Conservation (phyloP, 805 yeast species). For the Candida ulmi region DNA sequence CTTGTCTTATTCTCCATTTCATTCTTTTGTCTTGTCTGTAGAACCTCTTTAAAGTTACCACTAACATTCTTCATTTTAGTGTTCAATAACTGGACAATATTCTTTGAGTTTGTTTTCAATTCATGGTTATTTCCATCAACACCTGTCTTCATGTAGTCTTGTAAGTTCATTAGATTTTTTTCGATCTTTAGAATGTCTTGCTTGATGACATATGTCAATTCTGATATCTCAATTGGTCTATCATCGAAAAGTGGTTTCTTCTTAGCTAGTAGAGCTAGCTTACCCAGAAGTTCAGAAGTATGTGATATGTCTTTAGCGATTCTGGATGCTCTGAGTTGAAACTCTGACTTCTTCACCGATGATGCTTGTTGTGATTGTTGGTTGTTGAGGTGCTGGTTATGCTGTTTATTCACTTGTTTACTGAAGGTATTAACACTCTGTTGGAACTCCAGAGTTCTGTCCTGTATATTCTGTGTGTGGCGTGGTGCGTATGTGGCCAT, state of each 20-base stretch:
- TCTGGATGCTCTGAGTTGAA: constrained; percentile 63
- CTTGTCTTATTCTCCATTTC: constrained; percentile 77
- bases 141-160: constrained; percentile 40
- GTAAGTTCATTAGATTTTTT: constrained; percentile 58
- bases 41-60: constrained; percentile 85
- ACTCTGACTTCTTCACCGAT: constrained; percentile 34
- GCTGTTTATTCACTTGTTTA: constrained; percentile 41
- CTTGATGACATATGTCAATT: constrained; percentile 70
- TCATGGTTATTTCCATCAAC: constrained; percentile 37
- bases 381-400: constrained; percentile 10
- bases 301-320: constrained; percentile 88
- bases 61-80: constrained; percentile 89
- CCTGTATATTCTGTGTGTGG: constrained; percentile 41
- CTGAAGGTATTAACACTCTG: constrained; percentile 80
- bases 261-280: constrained; percentile 79
- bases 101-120: constrained; percentile 71
- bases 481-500: constrained; percentile 11
- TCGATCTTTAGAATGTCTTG: constrained; percentile 85
- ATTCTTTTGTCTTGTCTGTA: constrained; percentile 79
- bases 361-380: constrained; percentile 12
- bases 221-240: constrained; percentile 89
- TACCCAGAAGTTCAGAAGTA: constrained; percentile 74
- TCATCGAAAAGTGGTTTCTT: constrained; percentile 90
- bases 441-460: constrained; percentile 88
- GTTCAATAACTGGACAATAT: constrained; percentile 81